Percentiles rank a stretch among this genome's conserved stretches.
phyloP scores from a whole-genome alignment of 805 yeast genomes.

The Starmerella potacharoeniae region DNA sequence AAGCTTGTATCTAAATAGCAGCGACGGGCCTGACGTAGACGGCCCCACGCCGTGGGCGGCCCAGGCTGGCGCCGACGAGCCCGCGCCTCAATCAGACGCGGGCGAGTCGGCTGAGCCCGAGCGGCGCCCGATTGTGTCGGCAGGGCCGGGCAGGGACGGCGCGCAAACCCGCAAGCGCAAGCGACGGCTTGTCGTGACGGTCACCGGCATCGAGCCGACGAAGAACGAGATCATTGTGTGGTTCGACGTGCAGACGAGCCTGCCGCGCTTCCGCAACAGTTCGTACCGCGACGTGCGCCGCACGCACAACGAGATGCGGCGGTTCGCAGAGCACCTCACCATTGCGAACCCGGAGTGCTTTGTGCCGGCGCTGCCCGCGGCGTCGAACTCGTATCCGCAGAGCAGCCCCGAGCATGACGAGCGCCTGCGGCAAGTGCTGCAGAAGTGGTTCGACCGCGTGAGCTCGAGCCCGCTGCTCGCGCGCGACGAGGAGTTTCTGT shows the following conservation, averaged over 20 bases:
- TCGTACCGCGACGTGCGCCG: conserved; percentile 67
- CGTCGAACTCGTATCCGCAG: conserved; percentile 68
- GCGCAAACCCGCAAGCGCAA: conserved; percentile 19
- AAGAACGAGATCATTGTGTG: conserved; percentile 66
- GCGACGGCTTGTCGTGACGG: conserved; percentile 41
- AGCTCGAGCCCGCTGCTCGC: conserved; percentile 65
- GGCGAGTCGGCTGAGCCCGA: neutral
- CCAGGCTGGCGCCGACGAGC: neutral
- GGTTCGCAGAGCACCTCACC: conserved; percentile 64
- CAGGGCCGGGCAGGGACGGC: neutral
- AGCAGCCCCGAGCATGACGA: conserved; percentile 70
- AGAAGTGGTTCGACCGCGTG: conserved; percentile 76
- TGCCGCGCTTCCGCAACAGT: conserved; percentile 62
- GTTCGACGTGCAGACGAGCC: conserved; percentile 55
- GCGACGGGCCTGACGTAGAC: neutral
- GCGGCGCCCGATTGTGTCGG: neutral
- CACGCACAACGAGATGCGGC: conserved; percentile 63
- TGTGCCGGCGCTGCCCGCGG: conserved; percentile 75
- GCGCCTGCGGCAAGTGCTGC: conserved; percentile 49
- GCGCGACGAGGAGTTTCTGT: conserved; percentile 77
- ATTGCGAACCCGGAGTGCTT: conserved; percentile 83
- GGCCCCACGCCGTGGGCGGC: neutral
- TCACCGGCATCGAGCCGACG: conserved; percentile 60
- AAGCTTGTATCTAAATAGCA: conserved; percentile 4
- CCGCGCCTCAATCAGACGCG: neutral